Base-by-base conservation (phyloP, 345 rosid species). In the Lepidium didymum region DNA sequence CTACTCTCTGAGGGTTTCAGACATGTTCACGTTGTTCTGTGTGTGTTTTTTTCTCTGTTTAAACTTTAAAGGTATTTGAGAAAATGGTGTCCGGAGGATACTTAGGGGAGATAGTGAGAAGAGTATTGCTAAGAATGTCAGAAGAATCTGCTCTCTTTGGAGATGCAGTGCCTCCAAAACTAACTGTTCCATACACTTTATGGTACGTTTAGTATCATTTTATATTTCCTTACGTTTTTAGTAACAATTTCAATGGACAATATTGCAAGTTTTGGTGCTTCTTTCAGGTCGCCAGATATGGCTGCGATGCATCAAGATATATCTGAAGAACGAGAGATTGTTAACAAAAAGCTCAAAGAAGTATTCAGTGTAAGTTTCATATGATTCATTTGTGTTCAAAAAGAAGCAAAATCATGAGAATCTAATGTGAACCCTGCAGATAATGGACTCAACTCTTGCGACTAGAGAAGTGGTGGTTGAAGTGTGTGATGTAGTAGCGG, bases 261-360 rank as follows among this genome's bases (percentile, higher is more conserved):
- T n/a, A 33, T 1, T 0, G 18, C 0, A 0, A 15, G 5, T 1
- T 18, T 13, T 37, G n/a, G 5, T 1, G 29, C 25, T 12, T 46
- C 16, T 35, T 23, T 60, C 13, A 86, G 89, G 56, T 72, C 87
- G 10, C 84, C 83, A 4, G 84, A 86, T 49, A 82, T 86, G 87
- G 84, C 92, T 64, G 85, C 86, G 1, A 86, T 86, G 92, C 89
- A 84, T 73, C 92, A 86, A 75, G 89, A 84, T 74, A 77, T 84
- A 64, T 82, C 85, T 8, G 83, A 84, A 51, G 80, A 81, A 33
- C 81, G 67, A 4, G 80, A 77, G 29, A 65, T 78, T 35, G 82
- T 86, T 16, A 63, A 58, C 35, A 70, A 73, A 59, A 86, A 82
- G 72, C 81, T 86, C 6, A 67, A 80, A 37, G 83, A 84, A 69